These are phyloP conservation scores for Globisporangium spinosum DNA, from an alignment of 352 stramenopile species.

Conservation along the genomic window DNA sequence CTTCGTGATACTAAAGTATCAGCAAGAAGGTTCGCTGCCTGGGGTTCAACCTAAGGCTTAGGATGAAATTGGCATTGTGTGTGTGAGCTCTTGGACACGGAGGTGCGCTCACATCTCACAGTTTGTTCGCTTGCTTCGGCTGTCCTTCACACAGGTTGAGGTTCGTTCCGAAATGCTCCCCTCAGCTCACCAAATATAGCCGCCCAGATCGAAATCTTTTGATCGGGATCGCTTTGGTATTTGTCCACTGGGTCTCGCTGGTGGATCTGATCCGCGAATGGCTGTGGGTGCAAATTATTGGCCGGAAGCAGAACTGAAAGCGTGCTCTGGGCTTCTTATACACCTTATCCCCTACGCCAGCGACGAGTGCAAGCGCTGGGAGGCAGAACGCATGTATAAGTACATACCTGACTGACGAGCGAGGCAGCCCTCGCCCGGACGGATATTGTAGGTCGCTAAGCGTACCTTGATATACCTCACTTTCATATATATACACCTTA, in stretches of 20 bases:
- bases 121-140: background rate
- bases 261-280: background rate
- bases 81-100: background rate
- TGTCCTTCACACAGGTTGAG: background rate
- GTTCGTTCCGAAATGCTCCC: background rate
- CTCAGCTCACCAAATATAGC: constrained; percentile 5
- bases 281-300: background rate
- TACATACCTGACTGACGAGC: too few relatives aligned
- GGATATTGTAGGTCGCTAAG: too few relatives aligned
- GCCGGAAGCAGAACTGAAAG: background rate
- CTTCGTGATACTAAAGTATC: background rate
- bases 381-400: too few relatives aligned
- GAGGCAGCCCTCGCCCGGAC: too few relatives aligned
- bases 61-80: constrained; percentile 14
- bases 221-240: background rate
- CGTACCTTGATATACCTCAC: too few relatives aligned
- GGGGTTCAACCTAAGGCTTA: background rate
- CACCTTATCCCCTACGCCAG: background rate
- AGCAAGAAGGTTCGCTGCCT: background rate
- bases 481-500: constrained; percentile 3
- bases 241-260: background rate
- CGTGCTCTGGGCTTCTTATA: background rate
- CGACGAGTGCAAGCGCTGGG: too few relatives aligned
- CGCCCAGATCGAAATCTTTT: background rate
- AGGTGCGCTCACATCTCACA: background rate